Percentiles rank a stretch among this genome's conserved stretches.
phyloP scores from a whole-genome alignment of 257 asterid species.

The Nemophila menziesii region DNA sequence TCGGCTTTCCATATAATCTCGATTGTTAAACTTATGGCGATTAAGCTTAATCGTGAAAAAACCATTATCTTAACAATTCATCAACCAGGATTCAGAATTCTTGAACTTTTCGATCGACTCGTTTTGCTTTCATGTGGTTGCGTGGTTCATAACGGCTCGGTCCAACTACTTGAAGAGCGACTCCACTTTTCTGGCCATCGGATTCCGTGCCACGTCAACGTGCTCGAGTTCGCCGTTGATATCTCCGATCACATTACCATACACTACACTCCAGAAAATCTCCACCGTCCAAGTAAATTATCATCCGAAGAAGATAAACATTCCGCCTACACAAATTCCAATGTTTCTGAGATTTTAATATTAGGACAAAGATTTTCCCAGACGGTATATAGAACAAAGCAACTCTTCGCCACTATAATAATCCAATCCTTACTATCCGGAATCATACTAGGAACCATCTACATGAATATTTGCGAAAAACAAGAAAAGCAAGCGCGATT shows the following conservation, averaged over 20 bases:
- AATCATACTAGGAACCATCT: slow-evolving; percentile 50
- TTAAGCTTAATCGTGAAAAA: slow-evolving; percentile 27
- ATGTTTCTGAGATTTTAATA: slow-evolving; percentile 31
- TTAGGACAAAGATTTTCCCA: slow-evolving; percentile 51
- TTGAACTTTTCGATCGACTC: slow-evolving; percentile 54
- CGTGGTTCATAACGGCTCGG: slow-evolving; percentile 51
- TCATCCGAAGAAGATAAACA: slow-evolving; percentile 1
- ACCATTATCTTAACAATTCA: slow-evolving; percentile 70
- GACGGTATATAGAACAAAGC: slow-evolving; percentile 63
- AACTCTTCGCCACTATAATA: slow-evolving; percentile 56
- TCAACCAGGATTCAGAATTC: slow-evolving; percentile 77
- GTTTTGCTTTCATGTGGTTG: slow-evolving; percentile 50
- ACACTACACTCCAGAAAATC: slow-evolving; percentile 25
- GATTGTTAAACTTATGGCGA: slow-evolving; percentile 41
- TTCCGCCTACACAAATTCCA: slow-evolving; percentile 31
- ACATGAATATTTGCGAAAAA: slow-evolving; percentile 43
- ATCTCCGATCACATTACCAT: slow-evolving; percentile 15
- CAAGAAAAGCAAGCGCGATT: slow-evolving; percentile 43
- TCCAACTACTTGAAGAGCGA: slow-evolving; percentile 33
- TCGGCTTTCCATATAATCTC: slow-evolving; percentile 63
- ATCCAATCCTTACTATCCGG: slow-evolving; percentile 55
- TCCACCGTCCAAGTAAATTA: slow-evolving; percentile 5
- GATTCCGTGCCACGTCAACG: slow-evolving; percentile 55
- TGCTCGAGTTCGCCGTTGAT: slow-evolving; percentile 74
- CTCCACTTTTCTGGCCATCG: slow-evolving; percentile 28